phyloP scores from a whole-genome alignment of 140 eudicot species.

The Flaveria floridana region DNA sequence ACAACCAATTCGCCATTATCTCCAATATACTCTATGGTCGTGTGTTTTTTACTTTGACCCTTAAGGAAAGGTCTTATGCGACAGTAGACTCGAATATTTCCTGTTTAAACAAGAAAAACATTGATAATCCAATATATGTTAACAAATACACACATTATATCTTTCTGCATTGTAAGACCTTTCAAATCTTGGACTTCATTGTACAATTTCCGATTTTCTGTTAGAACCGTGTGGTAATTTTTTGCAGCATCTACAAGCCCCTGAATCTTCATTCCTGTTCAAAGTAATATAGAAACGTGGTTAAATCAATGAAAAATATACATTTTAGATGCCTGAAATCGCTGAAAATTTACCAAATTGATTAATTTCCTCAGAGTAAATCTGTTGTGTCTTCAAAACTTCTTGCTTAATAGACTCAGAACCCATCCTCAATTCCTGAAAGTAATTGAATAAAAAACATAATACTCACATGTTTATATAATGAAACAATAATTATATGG shows the following conservation, averaged over 20 bases:
- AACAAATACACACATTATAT: neutral
- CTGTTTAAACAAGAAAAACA: conserved; percentile 40
- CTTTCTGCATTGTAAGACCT: conserved; percentile 44
- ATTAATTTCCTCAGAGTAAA: conserved; percentile 58
- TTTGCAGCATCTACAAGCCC: conserved; percentile 72
- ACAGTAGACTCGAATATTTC: conserved; percentile 88
- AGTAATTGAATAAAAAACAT: neutral
- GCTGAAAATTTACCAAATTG: conserved; percentile 54
- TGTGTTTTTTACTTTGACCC: conserved; percentile 65
- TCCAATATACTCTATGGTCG: conserved; percentile 76
- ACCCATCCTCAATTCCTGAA: conserved; percentile 55
- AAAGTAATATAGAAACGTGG: conserved; percentile 1
- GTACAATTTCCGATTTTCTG: conserved; percentile 76
- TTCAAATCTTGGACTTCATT: conserved; percentile 91
- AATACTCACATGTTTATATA: neutral
- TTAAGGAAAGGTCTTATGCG: conserved; percentile 82
- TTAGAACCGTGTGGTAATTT: conserved; percentile 66
- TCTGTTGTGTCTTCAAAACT: conserved; percentile 44
- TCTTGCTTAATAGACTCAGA: conserved; percentile 67
- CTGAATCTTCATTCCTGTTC: conserved; percentile 57
- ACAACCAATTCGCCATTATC: conserved; percentile 88
- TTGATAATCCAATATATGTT: neutral
- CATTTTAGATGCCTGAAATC: neutral
- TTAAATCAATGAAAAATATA: neutral
- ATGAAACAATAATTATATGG: neutral